phyloP scores from a whole-genome alignment of 2,329 filamentous ascomycete genomes.

The Fusarium falciforme region DNA sequence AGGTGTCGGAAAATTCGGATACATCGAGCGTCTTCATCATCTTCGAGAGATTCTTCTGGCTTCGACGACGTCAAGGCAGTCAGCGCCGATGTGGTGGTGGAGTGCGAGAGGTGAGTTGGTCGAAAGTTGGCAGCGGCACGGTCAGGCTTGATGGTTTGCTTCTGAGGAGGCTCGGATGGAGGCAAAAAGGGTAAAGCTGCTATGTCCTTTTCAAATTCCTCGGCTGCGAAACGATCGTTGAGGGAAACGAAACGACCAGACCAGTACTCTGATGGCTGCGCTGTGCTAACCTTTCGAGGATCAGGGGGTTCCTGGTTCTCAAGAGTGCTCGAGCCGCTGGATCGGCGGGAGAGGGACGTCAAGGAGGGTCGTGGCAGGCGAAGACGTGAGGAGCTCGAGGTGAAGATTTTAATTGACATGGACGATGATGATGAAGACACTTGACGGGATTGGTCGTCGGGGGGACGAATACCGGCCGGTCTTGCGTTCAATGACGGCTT shows the following conservation, averaged over 20 bases:
- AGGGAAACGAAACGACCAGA: slow-evolving; percentile 69
- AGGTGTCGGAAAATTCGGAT: slow-evolving; percentile 60
- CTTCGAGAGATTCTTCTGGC: slow-evolving; percentile 4
- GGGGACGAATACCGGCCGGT: slow-evolving; percentile 18
- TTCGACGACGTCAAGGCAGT: slow-evolving; percentile 36
- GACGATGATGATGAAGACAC: slow-evolving; percentile 37
- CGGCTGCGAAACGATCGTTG: slow-evolving; percentile 58
- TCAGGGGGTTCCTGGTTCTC: slow-evolving; percentile 31
- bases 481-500: slow-evolving; percentile 43
- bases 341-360: slow-evolving; percentile 26
- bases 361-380: slow-evolving; percentile 34
- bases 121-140: slow-evolving; percentile 31
- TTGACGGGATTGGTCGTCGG: slow-evolving; percentile 29
- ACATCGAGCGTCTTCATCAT: slow-evolving; percentile 56
- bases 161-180: neutral
- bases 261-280: slow-evolving; percentile 68
- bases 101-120: slow-evolving; percentile 46
- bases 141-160: slow-evolving; percentile 26
- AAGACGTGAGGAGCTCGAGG: slow-evolving; percentile 31
- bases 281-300: slow-evolving; percentile 50
- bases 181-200: neutral
- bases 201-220: slow-evolving; percentile 39
- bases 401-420: slow-evolving; percentile 33
- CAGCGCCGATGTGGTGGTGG: slow-evolving; percentile 49
- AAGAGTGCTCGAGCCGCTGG: slow-evolving; percentile 29